Conservation (phyloP, 129 eudicot species). For the Flaveria sonorensis region DNA sequence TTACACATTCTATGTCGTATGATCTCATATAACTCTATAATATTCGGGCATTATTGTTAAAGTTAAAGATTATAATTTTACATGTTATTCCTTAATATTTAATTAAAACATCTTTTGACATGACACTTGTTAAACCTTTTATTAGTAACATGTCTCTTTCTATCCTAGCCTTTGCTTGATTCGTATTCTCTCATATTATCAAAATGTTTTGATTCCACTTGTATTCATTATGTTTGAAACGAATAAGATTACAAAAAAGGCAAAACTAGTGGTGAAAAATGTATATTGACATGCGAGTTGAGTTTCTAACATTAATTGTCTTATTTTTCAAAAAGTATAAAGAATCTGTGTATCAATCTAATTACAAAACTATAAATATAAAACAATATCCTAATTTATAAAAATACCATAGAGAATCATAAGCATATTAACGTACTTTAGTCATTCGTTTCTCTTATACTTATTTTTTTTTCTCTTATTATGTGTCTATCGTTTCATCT, state of each 20-base stretch:
- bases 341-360: neutral
- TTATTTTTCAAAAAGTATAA: neutral
- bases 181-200: slow-evolving; percentile 1
- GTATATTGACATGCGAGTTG: neutral
- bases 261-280: neutral
- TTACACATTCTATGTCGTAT: too few species aligned
- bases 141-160: neutral
- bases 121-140: neutral
- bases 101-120: too few species aligned
- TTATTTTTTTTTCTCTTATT: too few species aligned
- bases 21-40: too few species aligned
- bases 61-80: too few species aligned
- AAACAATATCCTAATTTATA: neutral
- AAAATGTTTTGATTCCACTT: neutral
- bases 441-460: too few species aligned
- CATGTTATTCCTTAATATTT: too few species aligned
- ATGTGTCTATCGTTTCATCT: too few species aligned
- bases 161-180: neutral
- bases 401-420: neutral
- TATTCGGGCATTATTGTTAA: too few species aligned
- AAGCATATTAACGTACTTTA: neutral
- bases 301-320: neutral
- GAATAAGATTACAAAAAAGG: neutral
- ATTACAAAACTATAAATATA: neutral
- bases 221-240: neutral